Evolutionary conservation across 768 basidiomycete species (phyloP).

Genomic region (Boletus huronensis): DNA sequence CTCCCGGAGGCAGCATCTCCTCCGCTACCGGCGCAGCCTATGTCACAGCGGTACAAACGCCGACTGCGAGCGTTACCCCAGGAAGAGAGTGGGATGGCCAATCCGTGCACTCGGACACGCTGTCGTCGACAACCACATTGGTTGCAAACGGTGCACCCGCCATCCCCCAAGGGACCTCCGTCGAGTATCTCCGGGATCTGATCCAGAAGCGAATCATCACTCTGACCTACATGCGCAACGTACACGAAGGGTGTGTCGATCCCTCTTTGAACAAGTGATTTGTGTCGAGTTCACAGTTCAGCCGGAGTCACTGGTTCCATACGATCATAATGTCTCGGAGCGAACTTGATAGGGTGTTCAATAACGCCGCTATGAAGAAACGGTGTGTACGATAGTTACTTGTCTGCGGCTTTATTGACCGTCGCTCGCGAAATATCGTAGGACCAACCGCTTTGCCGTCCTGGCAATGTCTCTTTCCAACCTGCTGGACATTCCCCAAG

Average conservation of each 20-base stretch:
- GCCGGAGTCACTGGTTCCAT: slow-evolving; percentile 84
- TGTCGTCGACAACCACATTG: slow-evolving; percentile 38
- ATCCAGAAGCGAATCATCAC: slow-evolving; percentile 84
- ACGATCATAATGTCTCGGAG: slow-evolving; percentile 73
- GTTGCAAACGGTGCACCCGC: slow-evolving; percentile 33
- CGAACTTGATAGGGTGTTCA: slow-evolving; percentile 75
- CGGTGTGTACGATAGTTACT: slow-evolving; percentile 43
- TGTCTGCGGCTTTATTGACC: not conserved
- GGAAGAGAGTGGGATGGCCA: slow-evolving; percentile 72
- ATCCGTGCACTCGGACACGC: slow-evolving; percentile 52
- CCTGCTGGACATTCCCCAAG: slow-evolving; percentile 75
- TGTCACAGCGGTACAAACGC: slow-evolving; percentile 33
- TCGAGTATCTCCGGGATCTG: slow-evolving; percentile 75
- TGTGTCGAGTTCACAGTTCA: slow-evolving; percentile 27
- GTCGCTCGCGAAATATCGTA: slow-evolving; percentile 29
- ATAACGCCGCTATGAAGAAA: slow-evolving; percentile 72
- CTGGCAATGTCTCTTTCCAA: slow-evolving; percentile 85
- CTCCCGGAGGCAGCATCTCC: slow-evolving; percentile 33
- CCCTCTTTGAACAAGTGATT: not conserved
- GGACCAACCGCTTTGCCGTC: slow-evolving; percentile 78
- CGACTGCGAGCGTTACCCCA: slow-evolving; percentile 38
- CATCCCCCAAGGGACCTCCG: slow-evolving; percentile 59
- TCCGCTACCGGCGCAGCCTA: slow-evolving; percentile 39
- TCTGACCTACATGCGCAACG: slow-evolving; percentile 78
- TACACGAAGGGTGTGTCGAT: slow-evolving; percentile 75